phyloP scores from a whole-genome alignment of 805 yeast species.

The Zygoascus tannicola region DNA sequence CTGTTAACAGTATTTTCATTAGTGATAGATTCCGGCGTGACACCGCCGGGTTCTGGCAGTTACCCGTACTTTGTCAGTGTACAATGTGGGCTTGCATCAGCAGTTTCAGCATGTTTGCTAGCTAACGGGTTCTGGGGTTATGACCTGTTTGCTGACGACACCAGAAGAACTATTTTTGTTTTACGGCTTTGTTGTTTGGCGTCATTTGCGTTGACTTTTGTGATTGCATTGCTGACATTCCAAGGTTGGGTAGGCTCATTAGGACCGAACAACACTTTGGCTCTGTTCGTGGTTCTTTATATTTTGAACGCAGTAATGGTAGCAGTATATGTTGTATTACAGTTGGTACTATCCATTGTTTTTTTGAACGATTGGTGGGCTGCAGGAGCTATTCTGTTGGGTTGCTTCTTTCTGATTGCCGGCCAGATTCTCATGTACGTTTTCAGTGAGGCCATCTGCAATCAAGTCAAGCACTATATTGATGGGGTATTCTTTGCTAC shows the following conservation, averaged over 20 bases:
- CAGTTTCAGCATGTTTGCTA: slow-evolving; percentile 59
- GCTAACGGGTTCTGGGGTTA: slow-evolving; percentile 74
- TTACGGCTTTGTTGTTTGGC: slow-evolving; percentile 43
- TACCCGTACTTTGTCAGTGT: slow-evolving; percentile 77
- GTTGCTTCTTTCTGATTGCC: slow-evolving; percentile 60
- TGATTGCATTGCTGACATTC: slow-evolving; percentile 65
- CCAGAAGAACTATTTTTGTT: slow-evolving; percentile 49
- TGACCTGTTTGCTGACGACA: slow-evolving; percentile 94
- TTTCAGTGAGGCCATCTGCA: slow-evolving; percentile 58
- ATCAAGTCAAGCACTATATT: slow-evolving; percentile 67
- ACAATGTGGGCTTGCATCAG: slow-evolving; percentile 67
- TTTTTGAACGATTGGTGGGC: slow-evolving; percentile 81
- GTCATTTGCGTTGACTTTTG: slow-evolving; percentile 57
- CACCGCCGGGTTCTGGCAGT: slow-evolving; percentile 70
- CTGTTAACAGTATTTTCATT: slow-evolving; percentile 54
- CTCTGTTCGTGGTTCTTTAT: slow-evolving; percentile 61
- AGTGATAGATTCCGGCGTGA: slow-evolving; percentile 85
- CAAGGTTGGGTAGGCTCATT: slow-evolving; percentile 41
- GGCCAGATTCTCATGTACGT: slow-evolving; percentile 77
- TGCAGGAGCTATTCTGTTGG: slow-evolving; percentile 68
- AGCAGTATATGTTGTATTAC: slow-evolving; percentile 54
- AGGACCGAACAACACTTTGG: slow-evolving; percentile 49
- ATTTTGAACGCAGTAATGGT: slow-evolving; percentile 62
- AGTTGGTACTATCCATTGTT: slow-evolving; percentile 54
- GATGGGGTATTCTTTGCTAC: slow-evolving; percentile 87